phyloP scores from a whole-genome alignment of 1,139 yeast genomes.

The Hansenula sp. region DNA sequence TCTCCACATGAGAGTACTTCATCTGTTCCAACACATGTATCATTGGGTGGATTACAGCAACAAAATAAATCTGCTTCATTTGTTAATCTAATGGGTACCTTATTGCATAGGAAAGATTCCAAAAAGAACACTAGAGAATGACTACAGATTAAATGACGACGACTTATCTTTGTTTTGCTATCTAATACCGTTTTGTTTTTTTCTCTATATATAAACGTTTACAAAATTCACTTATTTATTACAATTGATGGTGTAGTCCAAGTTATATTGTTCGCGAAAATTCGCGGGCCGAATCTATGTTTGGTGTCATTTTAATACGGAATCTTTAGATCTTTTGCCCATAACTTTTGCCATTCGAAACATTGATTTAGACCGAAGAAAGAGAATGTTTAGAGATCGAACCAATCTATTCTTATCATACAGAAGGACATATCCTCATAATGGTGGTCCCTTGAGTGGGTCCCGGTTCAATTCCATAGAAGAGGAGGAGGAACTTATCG shows the following conservation, averaged over 20 bases:
- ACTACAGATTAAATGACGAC: slow-evolving; percentile 9
- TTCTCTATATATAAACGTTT: too few species aligned
- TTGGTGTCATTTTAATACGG: background rate
- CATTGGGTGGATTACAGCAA: background rate
- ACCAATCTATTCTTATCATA: slow-evolving; percentile 69
- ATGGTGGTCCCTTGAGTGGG: slow-evolving; percentile 22
- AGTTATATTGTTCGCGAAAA: background rate
- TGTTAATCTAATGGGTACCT: slow-evolving; percentile 21
- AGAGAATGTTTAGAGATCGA: slow-evolving; percentile 74
- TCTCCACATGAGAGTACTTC: slow-evolving; percentile 4
- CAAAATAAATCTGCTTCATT: slow-evolving; percentile 18
- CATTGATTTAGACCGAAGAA: too few species aligned
- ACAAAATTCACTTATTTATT: too few species aligned
- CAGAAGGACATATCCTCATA: slow-evolving; percentile 67
- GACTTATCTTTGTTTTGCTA: too few species aligned
- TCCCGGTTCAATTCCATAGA: slow-evolving; percentile 41
- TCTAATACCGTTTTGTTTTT: slow-evolving; percentile 4
- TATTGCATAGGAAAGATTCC: slow-evolving; percentile 20
- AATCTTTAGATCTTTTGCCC: background rate
- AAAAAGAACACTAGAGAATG: slow-evolving; percentile 3
- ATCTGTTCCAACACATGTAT: background rate
- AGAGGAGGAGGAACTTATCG: slow-evolving; percentile 54
- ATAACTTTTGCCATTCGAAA: background rate
- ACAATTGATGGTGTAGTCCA: too few species aligned
- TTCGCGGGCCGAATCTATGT: too few species aligned